Evolutionary conservation across 2,329 filamentous ascomycete genomes (phyloP).

Genomic region (Orbilia quercus): DNA sequence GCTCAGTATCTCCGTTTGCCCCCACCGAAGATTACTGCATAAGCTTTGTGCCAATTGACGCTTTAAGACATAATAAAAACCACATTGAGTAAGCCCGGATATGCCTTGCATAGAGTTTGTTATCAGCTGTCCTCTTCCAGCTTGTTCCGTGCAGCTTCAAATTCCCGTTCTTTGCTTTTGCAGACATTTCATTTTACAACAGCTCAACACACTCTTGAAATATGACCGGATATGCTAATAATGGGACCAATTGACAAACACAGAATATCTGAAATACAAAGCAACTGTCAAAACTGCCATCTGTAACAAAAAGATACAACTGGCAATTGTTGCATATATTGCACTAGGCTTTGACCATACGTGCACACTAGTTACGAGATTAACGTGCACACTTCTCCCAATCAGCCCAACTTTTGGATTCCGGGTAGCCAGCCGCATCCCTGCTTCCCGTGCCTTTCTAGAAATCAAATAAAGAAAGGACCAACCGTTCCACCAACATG

Average conservation of each 20-base stretch:
- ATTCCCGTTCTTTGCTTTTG: background rate
- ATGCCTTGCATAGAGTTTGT: background rate
- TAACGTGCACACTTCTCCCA: no score
- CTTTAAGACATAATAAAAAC: no score
- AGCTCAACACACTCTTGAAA: conserved; percentile 28
- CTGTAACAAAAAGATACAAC: no score
- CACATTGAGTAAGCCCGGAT: background rate
- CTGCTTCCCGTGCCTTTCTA: background rate
- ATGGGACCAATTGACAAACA: background rate
- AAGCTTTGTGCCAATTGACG: conserved; percentile 4
- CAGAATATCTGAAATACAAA: no score
- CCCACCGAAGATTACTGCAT: background rate
- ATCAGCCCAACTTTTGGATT: background rate
- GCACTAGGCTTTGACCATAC: no score
- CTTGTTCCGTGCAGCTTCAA: background rate
- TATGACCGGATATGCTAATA: background rate
- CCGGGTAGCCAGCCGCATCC: background rate
- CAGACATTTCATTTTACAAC: conserved; percentile 23
- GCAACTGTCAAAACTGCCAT: no score
- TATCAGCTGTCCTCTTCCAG: background rate
- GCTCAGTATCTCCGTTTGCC: background rate
- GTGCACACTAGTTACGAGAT: no score
- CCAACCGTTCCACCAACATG: conserved; percentile 26
- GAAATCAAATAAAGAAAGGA: background rate
- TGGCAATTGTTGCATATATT: no score